Conservation (phyloP, 148 eudicot genomes). For the Dianthus caryophyllus region DNA sequence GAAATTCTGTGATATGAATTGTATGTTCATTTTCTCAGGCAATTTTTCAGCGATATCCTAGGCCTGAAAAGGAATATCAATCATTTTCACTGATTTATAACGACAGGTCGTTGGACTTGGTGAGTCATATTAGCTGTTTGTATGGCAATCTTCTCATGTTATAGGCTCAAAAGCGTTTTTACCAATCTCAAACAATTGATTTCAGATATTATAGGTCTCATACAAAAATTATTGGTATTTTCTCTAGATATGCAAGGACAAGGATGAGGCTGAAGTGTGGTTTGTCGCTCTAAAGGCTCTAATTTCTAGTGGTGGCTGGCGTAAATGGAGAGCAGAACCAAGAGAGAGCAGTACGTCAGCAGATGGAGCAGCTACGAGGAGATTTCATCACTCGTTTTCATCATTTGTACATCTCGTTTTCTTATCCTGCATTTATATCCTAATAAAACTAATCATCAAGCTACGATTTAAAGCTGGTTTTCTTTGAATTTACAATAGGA, state of each 20-base stretch:
- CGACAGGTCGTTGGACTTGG: conserved; percentile 92
- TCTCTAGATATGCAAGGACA: conserved; percentile 87
- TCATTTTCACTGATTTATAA: conserved; percentile 82
- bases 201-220: background rate
- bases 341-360: conserved; percentile 42
- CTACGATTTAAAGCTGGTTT: conserved; percentile 12
- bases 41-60: conserved; percentile 86
- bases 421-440: conserved; percentile 4
- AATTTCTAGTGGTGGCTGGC: conserved; percentile 49
- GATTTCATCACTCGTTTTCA: conserved; percentile 42
- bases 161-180: background rate
- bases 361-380: conserved; percentile 43
- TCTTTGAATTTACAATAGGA: conserved; percentile 39
- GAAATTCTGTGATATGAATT: background rate
- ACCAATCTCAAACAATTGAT: background rate
- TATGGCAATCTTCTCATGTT: background rate
- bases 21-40: conserved; percentile 38
- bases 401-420: conserved; percentile 40
- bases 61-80: conserved; percentile 95
- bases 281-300: conserved; percentile 79
- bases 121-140: conserved; percentile 31
- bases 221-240: conserved; percentile 10
- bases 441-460: background rate
- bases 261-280: conserved; percentile 98
- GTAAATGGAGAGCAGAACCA: conserved; percentile 44